Percentiles rank a stretch among this genome's conserved stretches.
phyloP scores from a whole-genome alignment of 2,329 filamentous ascomycete species.

The Talaromyces sp. region DNA sequence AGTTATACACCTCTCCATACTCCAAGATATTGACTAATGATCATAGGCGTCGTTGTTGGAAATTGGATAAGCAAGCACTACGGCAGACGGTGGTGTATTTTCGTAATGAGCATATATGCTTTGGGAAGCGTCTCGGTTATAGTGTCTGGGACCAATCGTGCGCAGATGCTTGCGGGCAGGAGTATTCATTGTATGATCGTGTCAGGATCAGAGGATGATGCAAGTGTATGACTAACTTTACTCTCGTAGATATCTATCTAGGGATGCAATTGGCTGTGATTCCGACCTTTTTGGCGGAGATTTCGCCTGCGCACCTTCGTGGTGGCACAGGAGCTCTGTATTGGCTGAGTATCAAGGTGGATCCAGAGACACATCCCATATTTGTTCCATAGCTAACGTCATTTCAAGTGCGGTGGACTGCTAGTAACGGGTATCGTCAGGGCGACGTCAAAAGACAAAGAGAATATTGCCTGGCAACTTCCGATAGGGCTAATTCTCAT shows the following conservation, averaged over 20 bases:
- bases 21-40: background rate
- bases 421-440: slow-evolving; percentile 20
- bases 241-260: slow-evolving; percentile 28
- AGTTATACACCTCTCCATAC: background rate
- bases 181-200: slow-evolving; percentile 4
- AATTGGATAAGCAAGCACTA: slow-evolving; percentile 10
- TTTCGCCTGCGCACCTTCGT: slow-evolving; percentile 21
- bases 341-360: slow-evolving; percentile 21
- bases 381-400: background rate
- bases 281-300: slow-evolving; percentile 31
- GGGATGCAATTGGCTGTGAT: slow-evolving; percentile 43
- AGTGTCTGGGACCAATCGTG: background rate
- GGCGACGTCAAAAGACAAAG: slow-evolving; percentile 19
- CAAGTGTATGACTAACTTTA: background rate
- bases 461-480: slow-evolving; percentile 30
- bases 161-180: slow-evolving; percentile 3
- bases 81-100: slow-evolving; percentile 8
- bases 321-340: slow-evolving; percentile 21
- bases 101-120: slow-evolving; percentile 6
- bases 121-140: slow-evolving; percentile 1
- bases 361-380: background rate
- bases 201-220: background rate
- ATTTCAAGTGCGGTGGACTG: slow-evolving; percentile 17
- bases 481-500: slow-evolving; percentile 24
- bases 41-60: background rate